These are phyloP conservation scores for Claviceps humidiphila DNA, from an alignment of 2,329 filamentous ascomycete genomes.

Conservation along the genomic window DNA sequence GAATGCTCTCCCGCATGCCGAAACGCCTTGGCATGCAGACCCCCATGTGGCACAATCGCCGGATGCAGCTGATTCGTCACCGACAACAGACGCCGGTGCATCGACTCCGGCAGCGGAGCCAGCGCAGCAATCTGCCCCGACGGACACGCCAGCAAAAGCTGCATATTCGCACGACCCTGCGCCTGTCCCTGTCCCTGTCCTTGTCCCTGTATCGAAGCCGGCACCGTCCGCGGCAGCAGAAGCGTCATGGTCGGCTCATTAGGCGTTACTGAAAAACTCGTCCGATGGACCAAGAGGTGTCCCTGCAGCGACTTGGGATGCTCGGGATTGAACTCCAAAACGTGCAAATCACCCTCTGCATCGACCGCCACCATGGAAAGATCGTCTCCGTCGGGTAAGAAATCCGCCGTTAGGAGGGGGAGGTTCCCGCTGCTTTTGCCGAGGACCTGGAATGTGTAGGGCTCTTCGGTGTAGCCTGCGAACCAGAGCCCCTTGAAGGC, in stretches of 20 bases:
- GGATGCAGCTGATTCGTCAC: conserved; percentile 69
- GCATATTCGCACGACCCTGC: conserved; percentile 21
- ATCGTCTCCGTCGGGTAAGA: conserved; percentile 73
- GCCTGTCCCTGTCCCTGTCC: conserved; percentile 8
- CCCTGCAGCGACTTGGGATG: conserved; percentile 89
- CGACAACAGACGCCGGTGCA: conserved; percentile 73
- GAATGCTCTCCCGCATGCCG: conserved; percentile 36
- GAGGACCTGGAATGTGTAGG: conserved; percentile 87
- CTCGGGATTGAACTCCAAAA: conserved; percentile 90
- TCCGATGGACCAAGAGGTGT: conserved; percentile 72
- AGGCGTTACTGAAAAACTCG: conserved; percentile 72
- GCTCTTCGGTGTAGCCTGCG: conserved; percentile 89
- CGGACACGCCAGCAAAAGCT: conserved; percentile 62
- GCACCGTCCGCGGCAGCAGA: conserved; percentile 55
- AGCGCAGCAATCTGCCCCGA: conserved; percentile 68
- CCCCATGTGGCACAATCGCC: conserved; percentile 61
- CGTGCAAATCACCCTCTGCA: conserved; percentile 71
- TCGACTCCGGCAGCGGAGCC: conserved; percentile 61
- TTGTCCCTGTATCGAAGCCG: conserved; percentile 17
- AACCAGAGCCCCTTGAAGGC: conserved; percentile 93
- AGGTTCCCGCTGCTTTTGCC: conserved; percentile 72
- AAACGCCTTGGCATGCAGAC: conserved; percentile 73
- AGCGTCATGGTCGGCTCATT: conserved; percentile 64
- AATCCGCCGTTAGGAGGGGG: conserved; percentile 71
- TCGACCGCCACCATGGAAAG: conserved; percentile 75